Base-by-base conservation (phyloP, 805 yeast genomes). In the Sugiyamaella americana region DNA sequence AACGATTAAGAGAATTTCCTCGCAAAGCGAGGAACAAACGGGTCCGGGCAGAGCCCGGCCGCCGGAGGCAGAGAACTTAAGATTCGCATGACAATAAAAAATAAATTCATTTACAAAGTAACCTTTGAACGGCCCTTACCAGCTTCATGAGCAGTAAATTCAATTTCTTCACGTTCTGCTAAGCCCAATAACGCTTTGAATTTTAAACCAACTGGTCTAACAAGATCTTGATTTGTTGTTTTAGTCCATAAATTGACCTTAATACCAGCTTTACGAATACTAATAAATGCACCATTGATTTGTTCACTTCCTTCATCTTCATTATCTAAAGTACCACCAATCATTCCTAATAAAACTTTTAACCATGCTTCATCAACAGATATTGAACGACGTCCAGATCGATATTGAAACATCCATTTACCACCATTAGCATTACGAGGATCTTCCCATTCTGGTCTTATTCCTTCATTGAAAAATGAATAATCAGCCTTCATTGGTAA, bases 371-470 rank as follows among this genome's bases (percentile, higher is more conserved):
- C 95, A 66, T 89, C 91, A 64, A 87, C 81, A 51, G 79, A 80
- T 10, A 38, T 21, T 8, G 41, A 21, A 22, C 47, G 38, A 45
- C 44, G 46, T 35, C 37, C 39, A 38, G 13, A 40, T 44, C 45
- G 45, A 48, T 40, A 51, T 68, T 77, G 81, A 70, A 78, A 85
- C 37, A 85, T 75, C 96, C 96, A 93, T 71, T 86, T 87, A 62
- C 98, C 98, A 64, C 98, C 98, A 58, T 81, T 75, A 50, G 85
- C 68, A 69, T 93, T 93, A 55, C 79, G 78, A 46, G 71, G 74
- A 68, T 93, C 98, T 75, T 93, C 98, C 98, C 98, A 93, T 75
- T 93, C 98, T 47, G 98, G 98, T 68, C 87, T 84, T 61, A 93
- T 80, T 49, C 88, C 95, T 64, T 84, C 85, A 71, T 91, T 84